phyloP scores from a whole-genome alignment of 2,329 filamentous ascomycete species.

The Moelleriella libera region DNA sequence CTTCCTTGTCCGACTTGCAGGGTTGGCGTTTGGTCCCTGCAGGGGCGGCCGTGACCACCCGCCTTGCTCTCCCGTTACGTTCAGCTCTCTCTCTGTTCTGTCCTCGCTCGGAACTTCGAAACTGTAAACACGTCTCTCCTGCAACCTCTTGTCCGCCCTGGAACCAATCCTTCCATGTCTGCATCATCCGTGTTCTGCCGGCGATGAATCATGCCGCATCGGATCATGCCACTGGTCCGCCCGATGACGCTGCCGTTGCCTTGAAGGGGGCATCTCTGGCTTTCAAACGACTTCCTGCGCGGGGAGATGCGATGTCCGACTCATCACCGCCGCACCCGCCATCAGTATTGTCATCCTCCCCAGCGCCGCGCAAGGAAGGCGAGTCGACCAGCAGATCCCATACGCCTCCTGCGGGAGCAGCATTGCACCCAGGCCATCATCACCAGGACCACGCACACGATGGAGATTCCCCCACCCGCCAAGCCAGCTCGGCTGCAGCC shows the following conservation, averaged over 20 bases:
- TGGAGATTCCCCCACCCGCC: background rate
- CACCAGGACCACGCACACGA: slow-evolving; percentile 5
- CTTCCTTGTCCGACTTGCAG: too few species aligned
- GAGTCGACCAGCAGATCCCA: background rate
- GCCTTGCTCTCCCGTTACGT: too few species aligned
- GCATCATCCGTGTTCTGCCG: slow-evolving; percentile 4
- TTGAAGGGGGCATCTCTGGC: slow-evolving; percentile 41
- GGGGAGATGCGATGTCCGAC: slow-evolving; percentile 2
- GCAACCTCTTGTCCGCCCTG: background rate
- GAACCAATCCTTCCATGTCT: slow-evolving; percentile 6
- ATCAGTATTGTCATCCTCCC: too few species aligned
- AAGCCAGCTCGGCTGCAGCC: slow-evolving; percentile 7
- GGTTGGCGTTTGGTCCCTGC: too few species aligned
- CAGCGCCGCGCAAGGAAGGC: too few species aligned
- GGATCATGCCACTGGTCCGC: slow-evolving; percentile 13
- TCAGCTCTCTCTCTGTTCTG: too few species aligned
- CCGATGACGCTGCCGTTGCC: slow-evolving; percentile 26
- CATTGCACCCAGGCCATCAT: background rate
- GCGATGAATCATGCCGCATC: slow-evolving; percentile 20
- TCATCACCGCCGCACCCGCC: too few species aligned
- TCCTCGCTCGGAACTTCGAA: too few species aligned
- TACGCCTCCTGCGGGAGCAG: background rate
- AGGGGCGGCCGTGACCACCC: too few species aligned
- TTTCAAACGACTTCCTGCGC: slow-evolving; percentile 23
- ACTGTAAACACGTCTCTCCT: too few species aligned